Conservation (phyloP, 805 yeast genomes). For the Schwanniomyces sp. region DNA sequence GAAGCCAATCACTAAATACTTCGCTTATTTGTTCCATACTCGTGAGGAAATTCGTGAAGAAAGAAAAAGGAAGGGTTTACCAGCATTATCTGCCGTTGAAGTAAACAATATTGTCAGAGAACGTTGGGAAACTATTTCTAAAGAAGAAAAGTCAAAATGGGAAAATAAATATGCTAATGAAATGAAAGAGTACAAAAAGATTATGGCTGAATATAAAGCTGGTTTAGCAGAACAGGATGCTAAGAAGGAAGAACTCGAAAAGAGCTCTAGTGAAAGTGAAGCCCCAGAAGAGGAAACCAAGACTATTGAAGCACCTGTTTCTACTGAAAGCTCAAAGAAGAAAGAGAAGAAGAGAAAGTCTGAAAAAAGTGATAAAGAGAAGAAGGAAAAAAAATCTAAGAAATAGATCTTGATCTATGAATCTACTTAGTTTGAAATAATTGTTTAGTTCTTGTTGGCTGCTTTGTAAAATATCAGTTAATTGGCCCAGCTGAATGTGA, state of each 20-base stretch:
- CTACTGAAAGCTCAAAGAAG: conserved; percentile 35
- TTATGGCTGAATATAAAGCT: conserved; percentile 34
- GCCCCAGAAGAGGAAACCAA: background rate
- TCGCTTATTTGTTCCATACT: conserved; percentile 69
- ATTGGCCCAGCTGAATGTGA: background rate
- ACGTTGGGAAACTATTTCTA: conserved; percentile 73
- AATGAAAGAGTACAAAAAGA: conserved; percentile 34
- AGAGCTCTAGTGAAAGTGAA: background rate
- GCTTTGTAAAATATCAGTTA: background rate
- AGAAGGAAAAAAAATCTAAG: conserved; percentile 15
- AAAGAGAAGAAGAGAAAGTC: conserved; percentile 40
- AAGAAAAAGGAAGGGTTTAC: conserved; percentile 54
- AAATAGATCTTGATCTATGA: background rate
- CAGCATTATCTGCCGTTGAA: conserved; percentile 71
- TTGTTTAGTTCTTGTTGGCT: background rate
- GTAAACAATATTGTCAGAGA: conserved; percentile 76
- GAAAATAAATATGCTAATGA: conserved; percentile 56
- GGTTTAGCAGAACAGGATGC: conserved; percentile 9
- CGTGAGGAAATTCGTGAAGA: conserved; percentile 72
- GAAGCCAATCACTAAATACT: conserved; percentile 87
- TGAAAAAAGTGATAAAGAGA: conserved; percentile 13
- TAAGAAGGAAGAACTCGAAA: conserved; percentile 2
- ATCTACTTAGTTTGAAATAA: background rate
- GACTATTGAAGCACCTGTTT: background rate
- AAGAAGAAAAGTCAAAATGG: conserved; percentile 70